A percentile compares a stretch with the other conserved stretches of the same genome.
phyloP scores from a whole-genome alignment of 768 basidiomycete species.

The Suillus cothurnatus region DNA sequence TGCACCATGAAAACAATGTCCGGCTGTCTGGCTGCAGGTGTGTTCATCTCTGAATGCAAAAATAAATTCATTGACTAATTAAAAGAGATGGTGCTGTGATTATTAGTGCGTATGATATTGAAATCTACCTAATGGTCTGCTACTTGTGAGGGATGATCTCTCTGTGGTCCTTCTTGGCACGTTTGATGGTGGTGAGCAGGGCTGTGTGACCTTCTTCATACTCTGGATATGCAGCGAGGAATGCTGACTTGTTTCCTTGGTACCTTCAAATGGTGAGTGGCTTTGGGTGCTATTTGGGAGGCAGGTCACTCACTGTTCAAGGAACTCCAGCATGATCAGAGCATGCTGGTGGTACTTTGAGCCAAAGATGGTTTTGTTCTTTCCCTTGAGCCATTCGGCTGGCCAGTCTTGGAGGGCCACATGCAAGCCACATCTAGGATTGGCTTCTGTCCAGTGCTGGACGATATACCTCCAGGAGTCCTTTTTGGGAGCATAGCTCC shows the following conservation, averaged over 20 bases:
- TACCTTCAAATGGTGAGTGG: slow-evolving; percentile 3
- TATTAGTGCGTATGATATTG: too few species aligned
- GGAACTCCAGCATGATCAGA: slow-evolving; percentile 4
- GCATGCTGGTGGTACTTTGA: slow-evolving; percentile 9
- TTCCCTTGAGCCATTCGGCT: not conserved
- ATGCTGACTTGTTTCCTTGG: not conserved
- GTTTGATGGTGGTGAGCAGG: not conserved
- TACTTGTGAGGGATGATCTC: not conserved
- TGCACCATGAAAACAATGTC: too few species aligned
- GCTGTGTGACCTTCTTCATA: not conserved
- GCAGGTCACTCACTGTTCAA: slow-evolving; percentile 9
- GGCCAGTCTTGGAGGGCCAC: slow-evolving; percentile 14
- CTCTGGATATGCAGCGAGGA: slow-evolving; percentile 1
- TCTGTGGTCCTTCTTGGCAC: not conserved
- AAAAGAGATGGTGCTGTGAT: too few species aligned
- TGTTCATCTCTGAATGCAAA: too few species aligned
- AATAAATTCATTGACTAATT: too few species aligned
- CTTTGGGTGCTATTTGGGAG: not conserved
- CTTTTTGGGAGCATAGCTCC: not conserved
- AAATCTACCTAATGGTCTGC: too few species aligned
- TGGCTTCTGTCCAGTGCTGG: slow-evolving; percentile 3
- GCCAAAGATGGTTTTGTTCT: slow-evolving; percentile 4
- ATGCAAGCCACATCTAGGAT: not conserved
- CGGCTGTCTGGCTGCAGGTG: too few species aligned
- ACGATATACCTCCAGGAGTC: slow-evolving; percentile 14